These are phyloP conservation scores for Agrostemma githago DNA, from an alignment of 148 eudicot species.

Conservation along the genomic window DNA sequence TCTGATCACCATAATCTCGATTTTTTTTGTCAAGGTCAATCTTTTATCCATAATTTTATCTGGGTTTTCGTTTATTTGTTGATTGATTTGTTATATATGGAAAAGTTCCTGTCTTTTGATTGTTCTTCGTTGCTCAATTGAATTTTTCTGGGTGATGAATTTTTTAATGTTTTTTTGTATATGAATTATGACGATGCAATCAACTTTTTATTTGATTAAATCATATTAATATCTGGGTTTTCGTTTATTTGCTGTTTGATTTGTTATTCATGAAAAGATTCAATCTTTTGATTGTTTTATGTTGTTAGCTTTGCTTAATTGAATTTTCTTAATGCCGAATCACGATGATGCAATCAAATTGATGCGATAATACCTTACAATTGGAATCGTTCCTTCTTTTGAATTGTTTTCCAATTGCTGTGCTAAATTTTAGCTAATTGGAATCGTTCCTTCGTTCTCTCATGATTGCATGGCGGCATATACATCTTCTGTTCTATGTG, in stretches of 20 bases:
- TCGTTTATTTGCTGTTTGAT: not conserved
- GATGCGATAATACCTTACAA: too few species aligned
- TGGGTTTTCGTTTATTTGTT: not conserved
- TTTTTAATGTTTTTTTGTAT: too few species aligned
- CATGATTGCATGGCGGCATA: not conserved
- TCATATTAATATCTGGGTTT: not conserved
- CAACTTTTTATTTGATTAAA: too few species aligned
- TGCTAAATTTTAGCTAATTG: not conserved
- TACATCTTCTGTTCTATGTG: not conserved
- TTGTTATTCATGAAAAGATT: not conserved
- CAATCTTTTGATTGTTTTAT: not conserved
- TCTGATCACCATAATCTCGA: not conserved
- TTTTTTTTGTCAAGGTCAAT: constrained; percentile 18
- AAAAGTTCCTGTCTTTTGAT: constrained; percentile 16
- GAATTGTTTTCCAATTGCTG: too few species aligned
- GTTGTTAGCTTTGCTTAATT: not conserved
- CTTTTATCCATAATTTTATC: not conserved
- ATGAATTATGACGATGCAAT: too few species aligned
- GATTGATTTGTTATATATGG: not conserved
- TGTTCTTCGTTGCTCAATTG: not conserved
- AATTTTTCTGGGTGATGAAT: too few species aligned
- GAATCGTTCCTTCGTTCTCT: not conserved
- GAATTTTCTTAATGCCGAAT: not conserved
- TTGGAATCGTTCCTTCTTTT: too few species aligned
- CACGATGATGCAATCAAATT: too few species aligned